These are phyloP conservation scores for Chlamydomonas eustigma DNA, from an alignment of 139 green algal genomes.

Conservation along the genomic window DNA sequence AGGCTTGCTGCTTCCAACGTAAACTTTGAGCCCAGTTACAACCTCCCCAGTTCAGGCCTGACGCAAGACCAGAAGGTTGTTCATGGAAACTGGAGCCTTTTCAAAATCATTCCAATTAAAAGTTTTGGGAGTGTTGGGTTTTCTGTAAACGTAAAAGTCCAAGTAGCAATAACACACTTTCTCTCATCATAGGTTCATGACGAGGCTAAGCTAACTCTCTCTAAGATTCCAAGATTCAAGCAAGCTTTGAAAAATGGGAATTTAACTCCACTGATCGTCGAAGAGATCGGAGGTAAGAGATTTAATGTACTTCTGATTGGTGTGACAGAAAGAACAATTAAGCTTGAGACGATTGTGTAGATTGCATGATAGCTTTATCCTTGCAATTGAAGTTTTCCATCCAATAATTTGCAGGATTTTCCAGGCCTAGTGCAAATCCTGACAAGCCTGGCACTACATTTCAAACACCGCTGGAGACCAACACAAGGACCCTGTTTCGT, in stretches of 20 bases:
- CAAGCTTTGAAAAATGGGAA: not conserved
- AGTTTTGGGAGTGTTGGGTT: not conserved
- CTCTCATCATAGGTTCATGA: not conserved
- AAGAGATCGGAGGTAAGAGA: not conserved
- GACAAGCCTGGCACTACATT: too few relatives aligned
- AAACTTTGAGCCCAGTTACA: not conserved
- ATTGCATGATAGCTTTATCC: not conserved
- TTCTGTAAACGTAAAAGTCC: not conserved
- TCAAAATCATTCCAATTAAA: not conserved
- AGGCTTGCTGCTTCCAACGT: not conserved
- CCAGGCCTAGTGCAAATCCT: not conserved
- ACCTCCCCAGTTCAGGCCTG: not conserved
- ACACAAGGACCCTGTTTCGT: not conserved
- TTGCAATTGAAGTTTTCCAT: not conserved
- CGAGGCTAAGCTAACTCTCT: not conserved
- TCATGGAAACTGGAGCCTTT: not conserved
- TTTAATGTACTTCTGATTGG: too few relatives aligned
- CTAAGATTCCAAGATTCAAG: not conserved
- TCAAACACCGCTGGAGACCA: too few relatives aligned
- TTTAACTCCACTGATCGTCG: not conserved
- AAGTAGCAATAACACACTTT: not conserved
- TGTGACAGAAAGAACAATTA: not conserved
- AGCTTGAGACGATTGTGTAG: not conserved
- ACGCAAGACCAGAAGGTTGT: not conserved
- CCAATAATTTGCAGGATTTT: not conserved